Percentiles rank a stretch among this genome's conserved stretches.
Conservation (phyloP, 106 monocot genomes). For the Hemerocallis citrina region DNA sequence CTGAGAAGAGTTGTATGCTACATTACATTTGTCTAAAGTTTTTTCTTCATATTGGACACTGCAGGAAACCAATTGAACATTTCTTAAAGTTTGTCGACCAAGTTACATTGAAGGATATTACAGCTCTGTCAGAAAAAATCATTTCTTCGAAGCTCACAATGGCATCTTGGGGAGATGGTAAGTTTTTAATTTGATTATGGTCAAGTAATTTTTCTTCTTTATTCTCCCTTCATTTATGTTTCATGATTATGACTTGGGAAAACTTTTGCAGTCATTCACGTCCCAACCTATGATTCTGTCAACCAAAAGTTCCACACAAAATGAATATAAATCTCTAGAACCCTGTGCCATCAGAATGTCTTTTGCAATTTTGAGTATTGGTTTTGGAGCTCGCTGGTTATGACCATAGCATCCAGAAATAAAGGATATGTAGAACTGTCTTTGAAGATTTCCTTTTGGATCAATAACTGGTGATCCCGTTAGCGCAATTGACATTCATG, state of each 20-base stretch:
- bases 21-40: not conserved
- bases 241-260: too few relatives aligned
- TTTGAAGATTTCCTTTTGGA: not conserved
- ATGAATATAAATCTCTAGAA: conserved; percentile 2
- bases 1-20: not conserved
- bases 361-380: not conserved
- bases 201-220: not conserved
- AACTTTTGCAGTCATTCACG: conserved; percentile 29
- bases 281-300: conserved; percentile 56
- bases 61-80: conserved; percentile 61
- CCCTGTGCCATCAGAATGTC: too few relatives aligned
- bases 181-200: not conserved
- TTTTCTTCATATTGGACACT: not conserved
- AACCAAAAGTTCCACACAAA: conserved; percentile 38
- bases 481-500: too few relatives aligned
- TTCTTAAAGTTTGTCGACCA: conserved; percentile 55
- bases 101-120: conserved; percentile 62
- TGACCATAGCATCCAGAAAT: not conserved
- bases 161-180: conserved; percentile 83
- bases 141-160: conserved; percentile 69
- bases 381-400: not conserved
- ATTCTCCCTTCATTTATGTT: not conserved
- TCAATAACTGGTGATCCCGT: conserved; percentile 9
- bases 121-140: conserved; percentile 49
- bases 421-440: not conserved